Conservation (phyloP, 2,329 filamentous ascomycete genomes). For the Venturia oleaginea region DNA sequence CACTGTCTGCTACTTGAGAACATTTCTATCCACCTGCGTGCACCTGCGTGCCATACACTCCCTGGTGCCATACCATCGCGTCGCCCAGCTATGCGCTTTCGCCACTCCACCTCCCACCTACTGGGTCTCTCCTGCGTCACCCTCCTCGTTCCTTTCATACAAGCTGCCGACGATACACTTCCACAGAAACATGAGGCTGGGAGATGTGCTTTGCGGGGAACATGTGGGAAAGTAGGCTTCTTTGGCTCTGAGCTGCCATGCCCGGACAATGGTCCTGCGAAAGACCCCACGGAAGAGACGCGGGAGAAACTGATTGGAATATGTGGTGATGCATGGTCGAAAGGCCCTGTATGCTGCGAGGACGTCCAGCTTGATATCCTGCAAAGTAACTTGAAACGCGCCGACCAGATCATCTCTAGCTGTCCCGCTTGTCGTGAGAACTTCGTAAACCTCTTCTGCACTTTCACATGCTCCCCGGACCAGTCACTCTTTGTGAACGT, state of each 20-base stretch:
- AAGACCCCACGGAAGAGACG: slow-evolving; percentile 60
- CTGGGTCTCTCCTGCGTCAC: neutral
- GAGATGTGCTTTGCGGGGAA: slow-evolving; percentile 80
- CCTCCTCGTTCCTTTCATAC: neutral
- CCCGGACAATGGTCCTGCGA: slow-evolving; percentile 77
- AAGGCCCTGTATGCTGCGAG: slow-evolving; percentile 77
- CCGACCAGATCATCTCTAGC: slow-evolving; percentile 79
- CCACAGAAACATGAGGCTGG: slow-evolving; percentile 60
- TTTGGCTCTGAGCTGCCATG: slow-evolving; percentile 88
- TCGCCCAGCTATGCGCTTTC: slow-evolving; percentile 1
- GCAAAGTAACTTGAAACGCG: slow-evolving; percentile 75
- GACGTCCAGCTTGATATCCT: slow-evolving; percentile 73
- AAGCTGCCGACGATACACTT: slow-evolving; percentile 1
- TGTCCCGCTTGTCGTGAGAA: slow-evolving; percentile 97
- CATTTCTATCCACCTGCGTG: neutral
- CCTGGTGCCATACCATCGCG: neutral
- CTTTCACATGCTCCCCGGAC: slow-evolving; percentile 94
- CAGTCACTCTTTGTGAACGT: slow-evolving; percentile 94
- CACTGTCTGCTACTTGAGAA: neutral
- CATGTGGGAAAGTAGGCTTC: slow-evolving; percentile 83
- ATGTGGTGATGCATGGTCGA: slow-evolving; percentile 79
- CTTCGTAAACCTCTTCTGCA: slow-evolving; percentile 97
- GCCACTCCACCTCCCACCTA: neutral
- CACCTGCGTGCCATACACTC: neutral
- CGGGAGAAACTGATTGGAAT: slow-evolving; percentile 72